Evolutionary conservation across 768 basidiomycete genomes (phyloP), one percentile per base, ranked within the genome.

Genomic region (Lactarius psammicola): DNA sequence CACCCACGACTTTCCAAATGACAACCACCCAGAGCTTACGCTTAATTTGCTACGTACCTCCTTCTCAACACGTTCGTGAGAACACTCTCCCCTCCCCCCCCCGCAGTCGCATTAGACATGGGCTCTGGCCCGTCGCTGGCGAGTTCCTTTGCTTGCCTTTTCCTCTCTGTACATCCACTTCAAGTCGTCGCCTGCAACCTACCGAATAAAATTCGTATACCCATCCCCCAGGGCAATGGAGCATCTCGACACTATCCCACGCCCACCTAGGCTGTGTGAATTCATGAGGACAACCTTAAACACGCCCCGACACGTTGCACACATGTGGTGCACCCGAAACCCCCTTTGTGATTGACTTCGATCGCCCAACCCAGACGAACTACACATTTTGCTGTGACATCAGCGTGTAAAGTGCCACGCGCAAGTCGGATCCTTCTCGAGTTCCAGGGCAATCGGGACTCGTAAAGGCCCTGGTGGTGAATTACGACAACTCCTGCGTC

Each of bases 1-100:
- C n/a, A 30, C n/a, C 28, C 54, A 59, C 34, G 44, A 56, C 46
- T 10, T 44, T 65, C 33, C 59, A 59, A 49, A 36, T 42, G 60
- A 62, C 23, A 26, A 31, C 26, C 34, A 15, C 3, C 49, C 18
- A 36, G 13, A 17, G 10, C 30, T 20, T 15, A 18, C 46, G 46
- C 46, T 49, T 49, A 49, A 49, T 49, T 23, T 49, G 23, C n/a
- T 49, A 4, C 46, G 46, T 7, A 23, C 46, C 46, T 49, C 46
- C 46, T 46, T 46, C 44, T 46, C 44, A n/a, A 9, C 44, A 46
- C 44, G 44, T 46, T 23, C 46, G 23, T 49, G 46, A 23, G 46
- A 49, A 49, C 46, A 10, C 23, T n/a, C 15, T 15, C 42, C 20
- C n/a, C 42, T 18, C n/a, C 46, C 46, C 23, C 46, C 23, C 46